A percentile compares a stretch with the other conserved stretches of the same genome.
These are phyloP conservation scores for Diaporthe sp. DNA, from an alignment of 2,329 filamentous ascomycete genomes.

Conservation along the genomic window DNA sequence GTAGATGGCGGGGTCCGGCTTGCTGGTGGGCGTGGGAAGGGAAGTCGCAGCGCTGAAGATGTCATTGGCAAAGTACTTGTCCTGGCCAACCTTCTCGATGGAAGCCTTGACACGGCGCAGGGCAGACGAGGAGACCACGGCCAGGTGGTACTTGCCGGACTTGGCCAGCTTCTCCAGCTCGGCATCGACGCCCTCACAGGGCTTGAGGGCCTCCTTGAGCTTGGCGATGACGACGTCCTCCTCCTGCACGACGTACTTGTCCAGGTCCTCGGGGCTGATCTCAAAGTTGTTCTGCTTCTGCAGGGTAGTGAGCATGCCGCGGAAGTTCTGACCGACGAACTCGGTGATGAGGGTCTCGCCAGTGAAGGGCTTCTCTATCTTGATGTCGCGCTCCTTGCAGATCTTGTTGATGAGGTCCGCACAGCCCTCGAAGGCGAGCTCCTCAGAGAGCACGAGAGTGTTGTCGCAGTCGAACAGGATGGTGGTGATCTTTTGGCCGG, in stretches of 20 bases:
- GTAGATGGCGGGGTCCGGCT: conserved; percentile 93
- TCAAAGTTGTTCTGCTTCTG: conserved; percentile 80
- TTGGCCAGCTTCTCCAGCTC: conserved; percentile 73
- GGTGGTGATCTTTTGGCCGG: conserved; percentile 67
- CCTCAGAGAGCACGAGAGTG: conserved; percentile 92
- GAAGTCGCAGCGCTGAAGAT: conserved; percentile 87
- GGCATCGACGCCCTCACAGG: conserved; percentile 75
- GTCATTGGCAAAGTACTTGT: conserved; percentile 81
- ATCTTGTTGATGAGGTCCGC: conserved; percentile 91
- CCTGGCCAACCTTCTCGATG: conserved; percentile 82
- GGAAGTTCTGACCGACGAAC: conserved; percentile 95
- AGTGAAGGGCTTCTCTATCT: conserved; percentile 73
- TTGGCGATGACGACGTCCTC: conserved; percentile 87
- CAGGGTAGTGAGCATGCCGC: conserved; percentile 85
- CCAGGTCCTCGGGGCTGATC: conserved; percentile 74
- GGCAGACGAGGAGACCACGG: conserved; percentile 85
- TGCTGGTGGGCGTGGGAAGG: conserved; percentile 82
- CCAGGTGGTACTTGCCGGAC: conserved; percentile 74
- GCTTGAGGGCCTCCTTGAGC: conserved; percentile 73
- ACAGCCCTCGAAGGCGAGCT: conserved; percentile 90
- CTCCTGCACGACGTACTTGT: conserved; percentile 79
- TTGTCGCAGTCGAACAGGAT: conserved; percentile 87
- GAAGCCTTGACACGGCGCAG: conserved; percentile 81
- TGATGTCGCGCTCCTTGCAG: conserved; percentile 69
- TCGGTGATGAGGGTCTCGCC: conserved; percentile 82